Evolutionary conservation across 2,329 filamentous ascomycete genomes (phyloP).

Genomic region (Acephala macrosclerotiorum): DNA sequence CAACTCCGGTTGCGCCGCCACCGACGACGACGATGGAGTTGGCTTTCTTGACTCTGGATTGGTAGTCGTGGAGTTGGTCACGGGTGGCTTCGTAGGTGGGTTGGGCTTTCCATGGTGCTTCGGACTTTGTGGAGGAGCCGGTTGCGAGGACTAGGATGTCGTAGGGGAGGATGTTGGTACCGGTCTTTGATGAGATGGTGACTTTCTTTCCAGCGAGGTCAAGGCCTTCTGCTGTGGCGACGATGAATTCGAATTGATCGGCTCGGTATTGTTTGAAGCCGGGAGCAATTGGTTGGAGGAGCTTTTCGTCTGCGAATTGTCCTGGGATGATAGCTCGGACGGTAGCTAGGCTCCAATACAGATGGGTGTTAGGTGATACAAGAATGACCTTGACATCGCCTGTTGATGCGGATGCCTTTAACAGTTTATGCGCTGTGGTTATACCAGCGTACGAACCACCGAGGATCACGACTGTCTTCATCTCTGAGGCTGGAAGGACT

Average conservation of each 20-base stretch:
- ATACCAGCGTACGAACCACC: conserved; percentile 44
- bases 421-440: conserved; percentile 42
- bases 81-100: conserved; percentile 47
- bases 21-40: conserved; percentile 42
- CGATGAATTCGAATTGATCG: conserved; percentile 59
- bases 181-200: conserved; percentile 46
- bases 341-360: conserved; percentile 59
- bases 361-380: conserved; percentile 58
- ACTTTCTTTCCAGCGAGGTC: conserved; percentile 53
- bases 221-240: conserved; percentile 55
- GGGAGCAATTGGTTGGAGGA: conserved; percentile 49
- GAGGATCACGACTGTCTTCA: conserved; percentile 44
- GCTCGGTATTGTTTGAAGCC: conserved; percentile 56
- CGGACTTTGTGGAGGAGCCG: conserved; percentile 52
- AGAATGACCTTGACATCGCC: conserved; percentile 60
- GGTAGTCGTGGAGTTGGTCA: conserved; percentile 30
- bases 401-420: conserved; percentile 39
- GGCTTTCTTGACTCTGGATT: conserved; percentile 30
- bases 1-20: conserved; percentile 43
- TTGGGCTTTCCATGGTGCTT: conserved; percentile 58
- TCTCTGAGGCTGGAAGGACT: conserved; percentile 16
- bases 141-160: conserved; percentile 63
- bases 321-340: conserved; percentile 54
- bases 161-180: conserved; percentile 50
- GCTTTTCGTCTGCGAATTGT: conserved; percentile 51